Base-by-base conservation (phyloP, 345 rosid species). In the Salix purpurea region DNA sequence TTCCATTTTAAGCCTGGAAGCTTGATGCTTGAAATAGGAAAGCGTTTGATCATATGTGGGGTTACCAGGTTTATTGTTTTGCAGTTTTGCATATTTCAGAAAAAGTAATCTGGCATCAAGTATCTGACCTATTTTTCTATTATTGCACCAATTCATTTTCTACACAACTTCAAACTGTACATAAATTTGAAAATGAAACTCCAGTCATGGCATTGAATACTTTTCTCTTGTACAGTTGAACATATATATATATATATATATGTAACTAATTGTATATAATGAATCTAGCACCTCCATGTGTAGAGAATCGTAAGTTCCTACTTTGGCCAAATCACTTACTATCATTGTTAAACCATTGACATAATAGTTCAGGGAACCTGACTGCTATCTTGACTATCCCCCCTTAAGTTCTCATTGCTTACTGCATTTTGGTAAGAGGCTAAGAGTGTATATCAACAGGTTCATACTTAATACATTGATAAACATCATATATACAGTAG, bases 21-120 rank as follows among this genome's bases (percentile, higher is more conserved):
- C 65, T 67, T 61, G 69, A 52, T 46, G n/a, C 4, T 30, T 66
- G 26, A 74, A 80, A n/a, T 70, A 44, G 76, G 54, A 67, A 65
- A 67, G 62, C 42, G 39, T 77, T 75, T 72, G 69, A 75, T 66
- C 54, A 52, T 75, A 16, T 70, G 24, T 79, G 32, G 16, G 21
- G 60, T 65, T 42, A 62, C 52, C 34, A 26, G 70, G 65, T 70
- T 68, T 56, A 69, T 36, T 68, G 70, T 72, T 32, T 50, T 67
- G 56, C 60, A 19, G 37, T 70, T 72, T 62, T 61, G 14, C 65
- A 30, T 48, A 67, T 56, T 39, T 30, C 18, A 64, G 40, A 18
- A 26, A 8, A 50, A 67, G 30, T 9, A 37, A 32, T 77, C 65
- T 69, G 36, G 11, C 46, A 14, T 48, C 14, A 21, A 26, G 32